Percentiles rank a stretch among this genome's conserved stretches.
Evolutionary conservation across 768 basidiomycete species (phyloP).

Genomic region (Lyophyllum semitale): DNA sequence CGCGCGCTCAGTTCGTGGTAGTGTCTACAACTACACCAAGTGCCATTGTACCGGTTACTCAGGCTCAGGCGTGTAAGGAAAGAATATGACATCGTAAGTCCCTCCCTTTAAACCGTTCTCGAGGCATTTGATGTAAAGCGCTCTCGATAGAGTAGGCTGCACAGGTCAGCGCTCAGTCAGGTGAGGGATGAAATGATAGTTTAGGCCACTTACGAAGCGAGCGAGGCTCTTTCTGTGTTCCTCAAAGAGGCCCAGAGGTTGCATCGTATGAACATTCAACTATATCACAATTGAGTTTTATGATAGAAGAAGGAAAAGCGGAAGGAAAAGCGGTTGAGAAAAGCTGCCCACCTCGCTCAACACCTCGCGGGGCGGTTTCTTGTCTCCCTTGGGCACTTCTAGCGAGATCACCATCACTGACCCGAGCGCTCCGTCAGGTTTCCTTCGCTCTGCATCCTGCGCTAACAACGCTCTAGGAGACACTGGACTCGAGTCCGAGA

Average conservation of each 20-base stretch:
- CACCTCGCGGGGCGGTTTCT: conserved; percentile 3
- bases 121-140: conserved; percentile 3
- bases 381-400: conserved; percentile 11
- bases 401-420: conserved; percentile 11
- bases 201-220: conserved; percentile 2
- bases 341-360: not conserved
- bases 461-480: conserved; percentile 5
- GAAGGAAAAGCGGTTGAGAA: not conserved
- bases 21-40: not conserved
- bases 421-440: conserved; percentile 10
- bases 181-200: too few relatives aligned
- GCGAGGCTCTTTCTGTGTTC: conserved; percentile 6
- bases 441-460: conserved; percentile 5
- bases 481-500: conserved; percentile 2
- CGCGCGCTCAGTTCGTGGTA: too few relatives aligned
- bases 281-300: not conserved
- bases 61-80: not conserved
- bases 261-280: conserved; percentile 3
- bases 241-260: conserved; percentile 10
- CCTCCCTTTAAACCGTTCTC: conserved; percentile 3
- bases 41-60: not conserved
- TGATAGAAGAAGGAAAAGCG: not conserved
- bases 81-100: not conserved
- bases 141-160: not conserved
- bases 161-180: not conserved